Conservation (phyloP, 2,329 filamentous ascomycete genomes). For the Leptographium wingfieldii region DNA sequence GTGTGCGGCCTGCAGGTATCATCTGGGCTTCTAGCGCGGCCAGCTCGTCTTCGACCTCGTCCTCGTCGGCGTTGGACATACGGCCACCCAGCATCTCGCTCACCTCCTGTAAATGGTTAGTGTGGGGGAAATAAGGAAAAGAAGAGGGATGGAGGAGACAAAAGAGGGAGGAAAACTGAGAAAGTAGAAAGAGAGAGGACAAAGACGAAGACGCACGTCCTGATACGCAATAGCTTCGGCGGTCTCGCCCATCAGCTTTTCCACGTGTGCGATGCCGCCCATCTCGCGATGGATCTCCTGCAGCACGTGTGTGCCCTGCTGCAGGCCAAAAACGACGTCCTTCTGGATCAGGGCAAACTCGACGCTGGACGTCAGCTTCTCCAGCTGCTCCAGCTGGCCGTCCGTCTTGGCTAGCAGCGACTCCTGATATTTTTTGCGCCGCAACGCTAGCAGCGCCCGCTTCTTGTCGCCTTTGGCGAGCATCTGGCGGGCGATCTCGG, state of each 20-base stretch:
- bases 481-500: slow-evolving; percentile 71
- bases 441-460: slow-evolving; percentile 73
- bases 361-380: slow-evolving; percentile 76
- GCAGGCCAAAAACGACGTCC: slow-evolving; percentile 83
- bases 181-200: neutral
- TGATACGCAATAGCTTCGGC: slow-evolving; percentile 89
- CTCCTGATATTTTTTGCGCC: slow-evolving; percentile 95
- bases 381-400: slow-evolving; percentile 82
- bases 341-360: slow-evolving; percentile 97
- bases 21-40: slow-evolving; percentile 61
- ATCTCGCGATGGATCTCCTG: slow-evolving; percentile 91
- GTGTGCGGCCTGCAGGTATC: slow-evolving; percentile 11
- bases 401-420: slow-evolving; percentile 81
- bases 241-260: slow-evolving; percentile 88
- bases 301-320: slow-evolving; percentile 82
- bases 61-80: slow-evolving; percentile 90
- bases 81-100: slow-evolving; percentile 79
- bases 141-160: neutral
- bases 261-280: slow-evolving; percentile 85
- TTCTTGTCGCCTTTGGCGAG: slow-evolving; percentile 67
- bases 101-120: slow-evolving; percentile 52
- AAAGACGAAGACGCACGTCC: slow-evolving; percentile 38
- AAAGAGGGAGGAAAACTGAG: neutral
- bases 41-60: slow-evolving; percentile 94
- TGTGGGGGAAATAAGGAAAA: neutral